Evolutionary conservation across 805 yeast genomes (phyloP).

Genomic region (Zygoascus flipseniorum): DNA sequence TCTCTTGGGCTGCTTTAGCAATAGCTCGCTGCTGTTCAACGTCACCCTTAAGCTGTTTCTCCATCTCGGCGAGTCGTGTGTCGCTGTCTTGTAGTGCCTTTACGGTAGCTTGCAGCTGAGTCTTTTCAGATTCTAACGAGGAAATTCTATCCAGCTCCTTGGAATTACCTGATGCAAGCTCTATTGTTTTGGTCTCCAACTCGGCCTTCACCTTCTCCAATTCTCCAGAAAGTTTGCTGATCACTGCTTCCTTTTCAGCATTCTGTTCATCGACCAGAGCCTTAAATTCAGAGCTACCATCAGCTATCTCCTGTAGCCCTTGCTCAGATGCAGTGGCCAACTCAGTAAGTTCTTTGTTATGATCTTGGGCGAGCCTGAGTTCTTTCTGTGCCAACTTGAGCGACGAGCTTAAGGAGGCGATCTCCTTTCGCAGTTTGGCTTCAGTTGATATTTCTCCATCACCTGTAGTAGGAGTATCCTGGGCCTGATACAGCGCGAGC

Average conservation of each 20-base stretch:
- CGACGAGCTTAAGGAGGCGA: slow-evolving; percentile 30
- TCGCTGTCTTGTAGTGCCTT: slow-evolving; percentile 23
- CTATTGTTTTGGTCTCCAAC: slow-evolving; percentile 12
- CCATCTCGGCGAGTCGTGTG: slow-evolving; percentile 26
- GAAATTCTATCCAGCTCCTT: slow-evolving; percentile 19
- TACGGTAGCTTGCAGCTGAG: slow-evolving; percentile 7
- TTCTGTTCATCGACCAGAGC: slow-evolving; percentile 29
- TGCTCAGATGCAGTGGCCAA: slow-evolving; percentile 61
- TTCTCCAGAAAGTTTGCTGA: slow-evolving; percentile 10
- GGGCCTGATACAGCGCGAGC: slow-evolving; percentile 23
- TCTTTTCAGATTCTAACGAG: slow-evolving; percentile 18
- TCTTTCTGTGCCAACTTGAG: slow-evolving; percentile 44
- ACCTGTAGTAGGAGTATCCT: slow-evolving; percentile 22
- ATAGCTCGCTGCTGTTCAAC: slow-evolving; percentile 38
- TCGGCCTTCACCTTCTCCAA: slow-evolving; percentile 16
- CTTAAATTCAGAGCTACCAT: slow-evolving; percentile 37
- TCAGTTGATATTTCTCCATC: slow-evolving; percentile 22
- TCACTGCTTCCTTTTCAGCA: slow-evolving; percentile 10
- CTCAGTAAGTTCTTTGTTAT: slow-evolving; percentile 50
- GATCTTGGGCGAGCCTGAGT: slow-evolving; percentile 48
- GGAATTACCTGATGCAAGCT: slow-evolving; percentile 14
- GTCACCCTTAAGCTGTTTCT: slow-evolving; percentile 27
- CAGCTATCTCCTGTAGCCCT: slow-evolving; percentile 41
- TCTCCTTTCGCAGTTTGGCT: slow-evolving; percentile 20
- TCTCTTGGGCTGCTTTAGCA: slow-evolving; percentile 42